Evolutionary conservation across 2,329 filamentous ascomycete species (phyloP).

Genomic region (Fusarium heterosporum): DNA sequence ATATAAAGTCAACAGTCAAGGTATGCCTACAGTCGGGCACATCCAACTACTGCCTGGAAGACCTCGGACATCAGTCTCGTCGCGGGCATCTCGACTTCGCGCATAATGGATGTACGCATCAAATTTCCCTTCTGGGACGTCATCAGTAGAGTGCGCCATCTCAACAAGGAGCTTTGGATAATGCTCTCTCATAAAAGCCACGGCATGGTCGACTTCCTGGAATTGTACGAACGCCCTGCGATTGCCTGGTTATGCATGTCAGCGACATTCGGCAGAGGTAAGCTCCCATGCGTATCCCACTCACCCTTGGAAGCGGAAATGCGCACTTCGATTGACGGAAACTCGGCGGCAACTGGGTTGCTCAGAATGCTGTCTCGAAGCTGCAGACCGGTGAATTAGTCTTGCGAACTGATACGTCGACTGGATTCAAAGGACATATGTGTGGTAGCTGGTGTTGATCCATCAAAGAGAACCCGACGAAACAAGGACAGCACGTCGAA

Average conservation of each 20-base stretch:
- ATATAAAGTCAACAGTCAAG: background rate
- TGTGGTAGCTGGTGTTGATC: slow-evolving; percentile 14
- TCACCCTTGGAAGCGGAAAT: slow-evolving; percentile 53
- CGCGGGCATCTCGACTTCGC: slow-evolving; percentile 53
- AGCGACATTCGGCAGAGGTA: slow-evolving; percentile 8
- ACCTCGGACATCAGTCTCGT: slow-evolving; percentile 43
- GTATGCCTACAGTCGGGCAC: slow-evolving; percentile 50
- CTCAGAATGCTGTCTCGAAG: slow-evolving; percentile 53
- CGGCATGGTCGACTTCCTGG: slow-evolving; percentile 54
- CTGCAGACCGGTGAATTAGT: slow-evolving; percentile 48
- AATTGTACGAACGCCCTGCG: slow-evolving; percentile 59
- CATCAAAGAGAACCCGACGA: slow-evolving; percentile 13
- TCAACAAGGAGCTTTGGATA: slow-evolving; percentile 56
- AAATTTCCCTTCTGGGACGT: slow-evolving; percentile 54
- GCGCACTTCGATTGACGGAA: slow-evolving; percentile 55
- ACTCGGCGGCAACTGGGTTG: slow-evolving; percentile 52
- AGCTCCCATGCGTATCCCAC: background rate
- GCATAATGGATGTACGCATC: slow-evolving; percentile 57
- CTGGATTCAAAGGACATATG: slow-evolving; percentile 22
- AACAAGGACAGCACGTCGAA: background rate
- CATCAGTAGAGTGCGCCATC: slow-evolving; percentile 54
- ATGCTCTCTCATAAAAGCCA: slow-evolving; percentile 57
- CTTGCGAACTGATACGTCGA: slow-evolving; percentile 37
- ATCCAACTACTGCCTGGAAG: slow-evolving; percentile 50
- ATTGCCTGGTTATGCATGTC: slow-evolving; percentile 49